Conservation (phyloP, 495 filamentous ascomycete species). For the Hypoxylon intermedium region DNA sequence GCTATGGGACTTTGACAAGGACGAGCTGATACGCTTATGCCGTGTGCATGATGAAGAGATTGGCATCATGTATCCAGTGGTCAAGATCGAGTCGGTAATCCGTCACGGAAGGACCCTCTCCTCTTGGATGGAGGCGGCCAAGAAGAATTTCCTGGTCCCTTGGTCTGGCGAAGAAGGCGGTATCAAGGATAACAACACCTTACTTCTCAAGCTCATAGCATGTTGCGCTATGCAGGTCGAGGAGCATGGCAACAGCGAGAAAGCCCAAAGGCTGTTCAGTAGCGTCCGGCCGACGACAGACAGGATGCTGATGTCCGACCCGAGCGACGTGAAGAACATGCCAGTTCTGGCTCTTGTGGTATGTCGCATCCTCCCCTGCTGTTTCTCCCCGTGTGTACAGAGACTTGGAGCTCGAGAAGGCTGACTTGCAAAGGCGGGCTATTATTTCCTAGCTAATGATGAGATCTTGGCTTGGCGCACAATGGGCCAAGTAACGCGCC, state of each 20-base stretch:
- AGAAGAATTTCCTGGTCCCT: conserved; percentile 37
- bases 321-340: conserved; percentile 70
- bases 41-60: conserved; percentile 82
- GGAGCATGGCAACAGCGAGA: conserved; percentile 75
- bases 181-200: conserved; percentile 71
- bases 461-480: conserved; percentile 81
- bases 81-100: conserved; percentile 72
- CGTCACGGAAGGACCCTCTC: conserved; percentile 70
- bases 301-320: conserved; percentile 68
- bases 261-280: conserved; percentile 72
- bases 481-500: conserved; percentile 75
- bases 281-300: conserved; percentile 74
- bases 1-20: conserved; percentile 73
- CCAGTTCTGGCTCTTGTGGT: conserved; percentile 73
- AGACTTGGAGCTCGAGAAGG: neutral
- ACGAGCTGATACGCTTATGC: conserved; percentile 75
- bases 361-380: conserved; percentile 46
- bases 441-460: conserved; percentile 82
- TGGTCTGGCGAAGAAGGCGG: conserved; percentile 58
- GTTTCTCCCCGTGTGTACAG: neutral
- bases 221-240: conserved; percentile 77
- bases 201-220: conserved; percentile 78
- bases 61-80: conserved; percentile 83
- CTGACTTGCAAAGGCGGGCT: conserved; percentile 65
- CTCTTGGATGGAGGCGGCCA: conserved; percentile 66